phyloP scores from a whole-genome alignment of 495 filamentous ascomycete genomes.

The Aspergillus avenaceus region DNA sequence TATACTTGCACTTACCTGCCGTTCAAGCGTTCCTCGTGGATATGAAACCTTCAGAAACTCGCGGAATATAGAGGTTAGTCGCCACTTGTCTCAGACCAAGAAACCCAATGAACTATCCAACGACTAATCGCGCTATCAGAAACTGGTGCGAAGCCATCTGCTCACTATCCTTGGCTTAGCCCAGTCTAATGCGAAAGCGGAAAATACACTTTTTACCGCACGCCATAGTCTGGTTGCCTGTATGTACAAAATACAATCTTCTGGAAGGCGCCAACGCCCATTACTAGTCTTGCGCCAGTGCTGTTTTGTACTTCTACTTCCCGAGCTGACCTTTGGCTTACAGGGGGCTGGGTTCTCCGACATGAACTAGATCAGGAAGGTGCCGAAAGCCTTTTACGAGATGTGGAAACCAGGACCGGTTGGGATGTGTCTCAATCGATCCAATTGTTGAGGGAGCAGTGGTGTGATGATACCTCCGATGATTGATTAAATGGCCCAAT shows the following conservation, averaged over 20 bases:
- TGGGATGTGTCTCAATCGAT: slow-evolving; percentile 27
- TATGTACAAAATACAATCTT: slow-evolving; percentile 3
- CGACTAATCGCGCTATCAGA: slow-evolving; percentile 4
- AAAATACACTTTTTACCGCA: slow-evolving; percentile 30
- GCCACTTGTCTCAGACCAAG: too few relatives aligned
- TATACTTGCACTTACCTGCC: slow-evolving; percentile 18
- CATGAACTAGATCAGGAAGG: slow-evolving; percentile 22
- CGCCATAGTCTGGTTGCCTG: slow-evolving; percentile 27
- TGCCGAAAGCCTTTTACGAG: slow-evolving; percentile 19
- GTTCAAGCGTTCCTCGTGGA: slow-evolving; percentile 7
- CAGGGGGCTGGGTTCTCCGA: slow-evolving; percentile 29
- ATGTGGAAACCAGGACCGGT: slow-evolving; percentile 26
- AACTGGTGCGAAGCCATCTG: slow-evolving; percentile 21
- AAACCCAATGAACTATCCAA: too few relatives aligned
- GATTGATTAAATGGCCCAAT: slow-evolving; percentile 3
- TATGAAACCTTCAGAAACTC: slow-evolving; percentile 24
- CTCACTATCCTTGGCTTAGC: slow-evolving; percentile 24
- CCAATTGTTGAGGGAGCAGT: slow-evolving; percentile 19
- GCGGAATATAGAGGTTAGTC: slow-evolving; percentile 19
- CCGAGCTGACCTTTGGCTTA: background rate
- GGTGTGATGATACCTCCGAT: slow-evolving; percentile 17
- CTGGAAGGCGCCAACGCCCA: background rate
- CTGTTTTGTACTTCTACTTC: background rate
- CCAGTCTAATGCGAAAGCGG: slow-evolving; percentile 24
- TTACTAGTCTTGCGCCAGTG: background rate